These are phyloP conservation scores for Phytophthora ramorum DNA, from an alignment of 352 stramenopile genomes.

Conservation along the genomic window DNA sequence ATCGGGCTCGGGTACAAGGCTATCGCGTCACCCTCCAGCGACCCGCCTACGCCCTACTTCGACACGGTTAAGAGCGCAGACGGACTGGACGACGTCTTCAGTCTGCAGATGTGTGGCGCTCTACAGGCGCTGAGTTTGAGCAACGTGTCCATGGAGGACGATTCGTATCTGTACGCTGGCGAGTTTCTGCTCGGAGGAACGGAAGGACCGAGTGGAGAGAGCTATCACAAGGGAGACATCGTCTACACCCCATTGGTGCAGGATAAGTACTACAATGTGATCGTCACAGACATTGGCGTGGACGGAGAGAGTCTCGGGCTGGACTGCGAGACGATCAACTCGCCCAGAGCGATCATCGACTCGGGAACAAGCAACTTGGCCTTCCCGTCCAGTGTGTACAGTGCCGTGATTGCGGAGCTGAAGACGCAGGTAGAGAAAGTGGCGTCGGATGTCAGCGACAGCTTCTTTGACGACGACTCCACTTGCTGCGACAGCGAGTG, in stretches of 20 bases:
- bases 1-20: conserved; percentile 67
- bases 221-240: conserved; percentile 66
- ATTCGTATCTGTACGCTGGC: conserved; percentile 57
- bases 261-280: conserved; percentile 80
- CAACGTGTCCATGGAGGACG: conserved; percentile 41
- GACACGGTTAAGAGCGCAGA: conserved; percentile 50
- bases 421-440: conserved; percentile 61
- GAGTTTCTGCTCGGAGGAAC: conserved; percentile 71
- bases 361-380: conserved; percentile 85
- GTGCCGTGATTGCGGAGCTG: conserved; percentile 58
- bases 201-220: conserved; percentile 49
- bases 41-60: conserved; percentile 67
- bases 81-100: conserved; percentile 65
- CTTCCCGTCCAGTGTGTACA: conserved; percentile 75
- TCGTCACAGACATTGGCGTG: conserved; percentile 76
- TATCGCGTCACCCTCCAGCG: conserved; percentile 62
- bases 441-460: conserved; percentile 44
- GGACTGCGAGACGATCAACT: conserved; percentile 74
- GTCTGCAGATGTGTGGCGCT: conserved; percentile 77
- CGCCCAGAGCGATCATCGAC: conserved; percentile 76
- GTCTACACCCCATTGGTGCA: conserved; percentile 82
- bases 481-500: conserved; percentile 75
- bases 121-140: conserved; percentile 65
- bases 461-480: conserved; percentile 75
- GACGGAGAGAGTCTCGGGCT: conserved; percentile 50